Conservation (phyloP, 1,284 basidiomycete genomes). For the Entoloma clypeatum region DNA sequence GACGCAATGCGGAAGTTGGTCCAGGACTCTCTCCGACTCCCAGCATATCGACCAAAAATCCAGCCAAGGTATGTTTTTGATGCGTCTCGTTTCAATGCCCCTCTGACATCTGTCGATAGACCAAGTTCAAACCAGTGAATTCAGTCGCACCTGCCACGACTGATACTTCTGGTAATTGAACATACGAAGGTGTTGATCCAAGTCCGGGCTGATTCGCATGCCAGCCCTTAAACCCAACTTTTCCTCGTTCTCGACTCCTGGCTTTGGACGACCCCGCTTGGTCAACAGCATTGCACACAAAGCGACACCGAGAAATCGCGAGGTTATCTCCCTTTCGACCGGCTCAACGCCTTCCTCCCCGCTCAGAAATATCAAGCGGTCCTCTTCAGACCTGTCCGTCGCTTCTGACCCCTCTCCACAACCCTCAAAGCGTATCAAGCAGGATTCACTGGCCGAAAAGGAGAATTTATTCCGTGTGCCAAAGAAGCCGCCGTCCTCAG, state of each 20-base stretch:
- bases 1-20: constrained; percentile 19
- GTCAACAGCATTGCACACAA: constrained; percentile 16
- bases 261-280: constrained; percentile 34
- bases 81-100: neutral
- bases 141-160: constrained; percentile 2
- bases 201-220: constrained; percentile 12
- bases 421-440: constrained; percentile 41
- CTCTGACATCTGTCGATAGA: constrained; percentile 4
- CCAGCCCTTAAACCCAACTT: constrained; percentile 23
- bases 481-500: constrained; percentile 3
- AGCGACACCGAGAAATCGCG: constrained; percentile 16
- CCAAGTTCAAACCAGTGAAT: constrained; percentile 18
- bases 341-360: constrained; percentile 34
- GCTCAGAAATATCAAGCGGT: constrained; percentile 36
- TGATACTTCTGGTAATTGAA: constrained; percentile 5
- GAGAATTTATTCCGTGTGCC: constrained; percentile 31
- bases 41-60: constrained; percentile 4
- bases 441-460: constrained; percentile 28
- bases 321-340: constrained; percentile 37
- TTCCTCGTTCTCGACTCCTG: constrained; percentile 41
- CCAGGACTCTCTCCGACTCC: constrained; percentile 6
- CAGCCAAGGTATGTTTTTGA: constrained; percentile 13
- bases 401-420: constrained; percentile 29
- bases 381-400: constrained; percentile 38
- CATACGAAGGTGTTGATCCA: neutral